These are phyloP conservation scores for Cryptococcus maquisensis DNA, from an alignment of 1,284 basidiomycete species.

Conservation along the genomic window DNA sequence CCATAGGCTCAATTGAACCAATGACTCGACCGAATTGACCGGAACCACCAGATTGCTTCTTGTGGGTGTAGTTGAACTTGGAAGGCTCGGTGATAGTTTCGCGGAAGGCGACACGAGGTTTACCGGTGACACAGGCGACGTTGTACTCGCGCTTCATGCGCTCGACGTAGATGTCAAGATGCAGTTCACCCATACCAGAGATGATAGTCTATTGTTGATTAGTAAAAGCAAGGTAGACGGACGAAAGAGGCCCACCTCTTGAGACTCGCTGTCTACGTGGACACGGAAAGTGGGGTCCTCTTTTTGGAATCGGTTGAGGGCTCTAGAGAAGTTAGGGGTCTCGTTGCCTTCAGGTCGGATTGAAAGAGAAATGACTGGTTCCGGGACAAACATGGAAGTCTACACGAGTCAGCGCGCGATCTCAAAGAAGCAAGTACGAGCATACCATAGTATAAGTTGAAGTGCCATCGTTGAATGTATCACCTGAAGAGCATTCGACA, in stretches of 20 bases:
- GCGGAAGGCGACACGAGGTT: constrained; percentile 94
- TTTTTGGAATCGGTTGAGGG: constrained; percentile 96
- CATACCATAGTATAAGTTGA: constrained; percentile 82
- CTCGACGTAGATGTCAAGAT: constrained; percentile 98
- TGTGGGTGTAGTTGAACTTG: constrained; percentile 89
- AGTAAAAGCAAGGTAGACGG: background rate
- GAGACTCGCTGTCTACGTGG: constrained; percentile 87
- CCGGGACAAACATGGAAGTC: constrained; percentile 98
- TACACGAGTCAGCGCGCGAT: constrained; percentile 35
- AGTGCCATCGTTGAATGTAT: constrained; percentile 93
- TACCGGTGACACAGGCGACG: constrained; percentile 88
- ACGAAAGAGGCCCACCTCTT: constrained; percentile 61
- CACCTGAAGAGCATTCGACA: constrained; percentile 96
- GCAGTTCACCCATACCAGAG: constrained; percentile 98
- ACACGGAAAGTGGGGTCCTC: constrained; percentile 99
- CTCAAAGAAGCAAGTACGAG: constrained; percentile 1
- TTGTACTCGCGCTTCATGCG: constrained; percentile 98
- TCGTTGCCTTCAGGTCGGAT: constrained; percentile 90
- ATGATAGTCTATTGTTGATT: constrained; percentile 79
- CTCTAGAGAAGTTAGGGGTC: constrained; percentile 92
- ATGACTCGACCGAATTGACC: constrained; percentile 94
- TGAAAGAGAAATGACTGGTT: constrained; percentile 94
- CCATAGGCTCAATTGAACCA: constrained; percentile 90
- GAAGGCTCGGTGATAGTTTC: constrained; percentile 83
- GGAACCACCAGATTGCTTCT: constrained; percentile 97